These are phyloP conservation scores for Solanum medicagineum DNA, from an alignment of 257 asterid genomes.

Conservation along the genomic window DNA sequence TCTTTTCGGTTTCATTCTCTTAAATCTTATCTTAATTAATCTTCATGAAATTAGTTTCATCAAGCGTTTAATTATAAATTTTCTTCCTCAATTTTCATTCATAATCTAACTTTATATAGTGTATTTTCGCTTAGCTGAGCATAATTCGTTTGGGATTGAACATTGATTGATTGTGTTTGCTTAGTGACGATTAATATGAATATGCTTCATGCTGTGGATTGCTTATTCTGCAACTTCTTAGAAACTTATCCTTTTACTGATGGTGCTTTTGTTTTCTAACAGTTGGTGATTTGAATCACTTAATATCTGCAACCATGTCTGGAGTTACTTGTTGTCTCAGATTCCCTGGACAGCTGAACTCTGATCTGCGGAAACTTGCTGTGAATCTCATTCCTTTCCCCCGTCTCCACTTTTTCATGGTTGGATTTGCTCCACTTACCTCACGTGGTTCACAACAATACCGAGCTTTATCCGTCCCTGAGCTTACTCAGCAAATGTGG, in stretches of 20 bases:
- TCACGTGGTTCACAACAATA: slow-evolving; percentile 13
- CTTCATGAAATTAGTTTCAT: neutral
- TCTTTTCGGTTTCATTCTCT: neutral
- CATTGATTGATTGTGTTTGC: neutral
- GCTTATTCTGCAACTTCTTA: neutral
- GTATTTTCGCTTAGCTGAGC: neutral
- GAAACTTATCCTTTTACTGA: neutral
- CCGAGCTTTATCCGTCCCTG: slow-evolving; percentile 8
- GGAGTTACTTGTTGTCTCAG: slow-evolving; percentile 23
- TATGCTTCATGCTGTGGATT: neutral
- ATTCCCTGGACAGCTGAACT: slow-evolving; percentile 25
- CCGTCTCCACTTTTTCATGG: slow-evolving; percentile 17
- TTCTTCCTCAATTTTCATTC: neutral
- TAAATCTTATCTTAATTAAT: neutral
- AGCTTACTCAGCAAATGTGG: slow-evolving; percentile 15
- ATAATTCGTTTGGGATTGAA: neutral
- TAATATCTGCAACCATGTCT: slow-evolving; percentile 22
- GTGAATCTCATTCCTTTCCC: slow-evolving; percentile 15
- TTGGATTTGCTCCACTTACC: slow-evolving; percentile 13
- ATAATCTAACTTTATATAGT: neutral
- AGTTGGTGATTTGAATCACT: slow-evolving; percentile 22
- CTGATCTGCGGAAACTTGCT: slow-evolving; percentile 11
- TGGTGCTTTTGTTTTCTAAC: neutral
- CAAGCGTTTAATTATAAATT: neutral
- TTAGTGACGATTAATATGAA: neutral